Percentiles rank a stretch among this genome's conserved stretches.
These are phyloP conservation scores for Laburnicola sp. DNA, from an alignment of 2,329 filamentous ascomycete genomes.

Conservation along the genomic window DNA sequence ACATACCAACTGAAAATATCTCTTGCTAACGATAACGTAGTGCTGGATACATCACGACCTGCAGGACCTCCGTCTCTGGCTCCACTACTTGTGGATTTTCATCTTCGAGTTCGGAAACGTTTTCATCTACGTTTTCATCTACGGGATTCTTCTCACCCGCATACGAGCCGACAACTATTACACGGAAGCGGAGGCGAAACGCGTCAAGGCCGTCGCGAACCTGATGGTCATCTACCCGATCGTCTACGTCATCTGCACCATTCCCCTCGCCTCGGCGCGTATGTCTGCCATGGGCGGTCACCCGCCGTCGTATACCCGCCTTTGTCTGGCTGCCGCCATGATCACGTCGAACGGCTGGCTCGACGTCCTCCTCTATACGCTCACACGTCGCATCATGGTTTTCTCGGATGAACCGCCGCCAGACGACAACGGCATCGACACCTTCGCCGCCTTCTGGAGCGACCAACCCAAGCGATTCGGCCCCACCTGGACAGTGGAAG, in stretches of 20 bases:
- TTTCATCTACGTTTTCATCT: slow-evolving; percentile 52
- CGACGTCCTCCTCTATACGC: slow-evolving; percentile 61
- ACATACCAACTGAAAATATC: neutral
- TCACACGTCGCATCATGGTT: slow-evolving; percentile 60
- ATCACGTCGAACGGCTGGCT: slow-evolving; percentile 63
- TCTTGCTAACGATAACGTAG: slow-evolving; percentile 31
- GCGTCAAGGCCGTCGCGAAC: slow-evolving; percentile 50
- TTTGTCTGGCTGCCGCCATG: slow-evolving; percentile 58
- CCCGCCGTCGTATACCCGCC: slow-evolving; percentile 49
- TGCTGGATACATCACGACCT: slow-evolving; percentile 66
- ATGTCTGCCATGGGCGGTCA: slow-evolving; percentile 64
- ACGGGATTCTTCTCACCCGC: slow-evolving; percentile 45
- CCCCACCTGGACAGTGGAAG: slow-evolving; percentile 51
- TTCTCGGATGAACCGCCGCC: slow-evolving; percentile 53
- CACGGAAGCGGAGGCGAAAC: slow-evolving; percentile 35
- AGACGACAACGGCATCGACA: slow-evolving; percentile 41
- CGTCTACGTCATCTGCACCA: slow-evolving; percentile 70
- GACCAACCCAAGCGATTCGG: slow-evolving; percentile 45
- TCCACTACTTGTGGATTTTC: slow-evolving; percentile 70
- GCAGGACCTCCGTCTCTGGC: slow-evolving; percentile 58
- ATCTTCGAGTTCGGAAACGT: slow-evolving; percentile 57
- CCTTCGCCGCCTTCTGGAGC: slow-evolving; percentile 42
- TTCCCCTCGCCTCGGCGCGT: slow-evolving; percentile 66
- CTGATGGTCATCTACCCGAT: slow-evolving; percentile 69
- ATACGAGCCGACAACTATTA: slow-evolving; percentile 44